Evolutionary conservation across 208 protist species (phyloP).

Genomic region (Leishmania mexicana): DNA sequence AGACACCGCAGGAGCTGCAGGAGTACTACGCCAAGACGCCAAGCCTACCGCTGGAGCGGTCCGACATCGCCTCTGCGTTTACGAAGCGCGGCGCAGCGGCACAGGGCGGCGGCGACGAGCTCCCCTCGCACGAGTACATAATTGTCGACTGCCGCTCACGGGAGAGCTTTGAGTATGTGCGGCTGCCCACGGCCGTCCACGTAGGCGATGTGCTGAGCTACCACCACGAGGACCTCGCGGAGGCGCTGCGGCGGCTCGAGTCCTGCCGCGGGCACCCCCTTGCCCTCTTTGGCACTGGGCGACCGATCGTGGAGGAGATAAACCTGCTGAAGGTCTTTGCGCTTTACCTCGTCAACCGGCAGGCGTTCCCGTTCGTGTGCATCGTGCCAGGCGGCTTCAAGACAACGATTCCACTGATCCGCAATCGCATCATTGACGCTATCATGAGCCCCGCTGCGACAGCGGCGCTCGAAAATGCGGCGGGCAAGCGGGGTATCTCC

Average conservation of each 20-base stretch:
- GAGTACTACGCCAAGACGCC: conserved; percentile 65
- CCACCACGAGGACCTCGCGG: conserved; percentile 33
- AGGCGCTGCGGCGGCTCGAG: conserved; percentile 48
- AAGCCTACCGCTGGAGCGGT: conserved; percentile 72
- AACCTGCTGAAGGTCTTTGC: conserved; percentile 89
- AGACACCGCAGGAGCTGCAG: conserved; percentile 49
- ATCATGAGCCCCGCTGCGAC: conserved; percentile 25
- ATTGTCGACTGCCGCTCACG: conserved; percentile 87
- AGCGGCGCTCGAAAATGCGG: conserved; percentile 2
- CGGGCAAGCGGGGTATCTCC: background rate
- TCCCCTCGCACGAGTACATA: conserved; percentile 64
- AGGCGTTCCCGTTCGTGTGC: conserved; percentile 78
- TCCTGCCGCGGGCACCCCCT: conserved; percentile 63
- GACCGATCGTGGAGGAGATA: conserved; percentile 72
- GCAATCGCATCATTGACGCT: conserved; percentile 37
- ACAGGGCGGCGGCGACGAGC: background rate
- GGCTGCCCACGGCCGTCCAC: conserved; percentile 80
- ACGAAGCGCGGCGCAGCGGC: conserved; percentile 7
- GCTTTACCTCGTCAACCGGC: conserved; percentile 71
- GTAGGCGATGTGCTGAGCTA: conserved; percentile 61
- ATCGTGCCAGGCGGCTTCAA: conserved; percentile 76
- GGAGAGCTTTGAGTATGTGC: conserved; percentile 81
- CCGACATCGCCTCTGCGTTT: conserved; percentile 74
- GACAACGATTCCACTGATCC: conserved; percentile 70
- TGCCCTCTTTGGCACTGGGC: conserved; percentile 41